Conservation (phyloP, 2,329 filamentous ascomycete genomes). For the Lachnellula hyalina region DNA sequence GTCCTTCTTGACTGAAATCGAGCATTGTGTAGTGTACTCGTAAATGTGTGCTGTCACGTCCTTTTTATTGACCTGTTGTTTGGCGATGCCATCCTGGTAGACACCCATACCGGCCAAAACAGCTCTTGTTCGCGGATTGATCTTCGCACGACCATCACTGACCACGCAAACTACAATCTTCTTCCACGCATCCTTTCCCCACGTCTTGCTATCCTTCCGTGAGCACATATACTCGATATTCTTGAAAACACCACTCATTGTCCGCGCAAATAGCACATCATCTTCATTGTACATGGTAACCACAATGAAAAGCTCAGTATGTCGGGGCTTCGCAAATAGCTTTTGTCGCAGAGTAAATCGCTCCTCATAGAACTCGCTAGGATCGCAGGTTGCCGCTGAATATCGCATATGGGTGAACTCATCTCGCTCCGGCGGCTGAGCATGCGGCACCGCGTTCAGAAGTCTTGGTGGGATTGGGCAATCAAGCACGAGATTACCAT, state of each 20-base stretch:
- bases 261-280: constrained; percentile 89
- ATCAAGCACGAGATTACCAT: constrained; percentile 93
- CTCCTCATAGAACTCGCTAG: constrained; percentile 77
- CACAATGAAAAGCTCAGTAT: constrained; percentile 93
- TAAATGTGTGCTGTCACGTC: constrained; percentile 97
- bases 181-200: constrained; percentile 98
- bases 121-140: constrained; percentile 85
- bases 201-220: constrained; percentile 88
- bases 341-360: constrained; percentile 89
- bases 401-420: constrained; percentile 92
- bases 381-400: constrained; percentile 90
- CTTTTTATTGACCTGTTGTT: constrained; percentile 94
- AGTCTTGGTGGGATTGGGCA: constrained; percentile 89
- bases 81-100: constrained; percentile 97
- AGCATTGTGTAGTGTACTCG: constrained; percentile 86
- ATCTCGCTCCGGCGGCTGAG: constrained; percentile 65
- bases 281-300: constrained; percentile 99
- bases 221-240: constrained; percentile 99
- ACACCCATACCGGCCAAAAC: constrained; percentile 90
- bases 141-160: constrained; percentile 94
- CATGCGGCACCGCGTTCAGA: constrained; percentile 48
- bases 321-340: constrained; percentile 84
- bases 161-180: constrained; percentile 99
- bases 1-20: constrained; percentile 82
- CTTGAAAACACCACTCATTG: constrained; percentile 96